These are phyloP conservation scores for Copromyces sp. DNA, from an alignment of 495 filamentous ascomycete genomes.

Conservation along the genomic window DNA sequence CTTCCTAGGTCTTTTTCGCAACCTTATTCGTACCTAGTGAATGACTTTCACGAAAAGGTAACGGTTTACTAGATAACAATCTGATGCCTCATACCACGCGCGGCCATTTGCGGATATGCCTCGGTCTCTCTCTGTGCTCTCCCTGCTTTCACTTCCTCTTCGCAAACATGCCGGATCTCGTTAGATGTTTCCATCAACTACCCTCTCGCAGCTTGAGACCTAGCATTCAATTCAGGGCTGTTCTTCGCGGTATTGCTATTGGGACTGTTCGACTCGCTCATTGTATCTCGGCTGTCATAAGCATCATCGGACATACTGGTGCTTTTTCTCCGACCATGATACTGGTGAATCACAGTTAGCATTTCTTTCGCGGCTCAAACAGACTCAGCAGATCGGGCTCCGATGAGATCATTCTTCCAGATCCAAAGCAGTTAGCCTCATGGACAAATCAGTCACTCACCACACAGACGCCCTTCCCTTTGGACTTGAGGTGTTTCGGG, in stretches of 20 bases:
- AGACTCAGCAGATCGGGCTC: not conserved
- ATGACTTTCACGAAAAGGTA: not conserved
- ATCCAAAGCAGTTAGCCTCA: not conserved
- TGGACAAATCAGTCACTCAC: constrained; percentile 6
- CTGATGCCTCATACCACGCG: not conserved
- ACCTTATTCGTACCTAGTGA: not conserved
- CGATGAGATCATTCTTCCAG: not conserved
- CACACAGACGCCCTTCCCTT: constrained; percentile 47
- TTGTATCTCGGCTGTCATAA: not conserved
- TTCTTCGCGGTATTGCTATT: not conserved
- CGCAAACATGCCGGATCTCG: not conserved
- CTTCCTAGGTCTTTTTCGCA: not conserved
- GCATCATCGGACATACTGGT: not conserved
- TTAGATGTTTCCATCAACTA: not conserved
- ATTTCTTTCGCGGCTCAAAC: not conserved
- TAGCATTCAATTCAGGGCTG: not conserved
- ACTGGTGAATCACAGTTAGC: not conserved
- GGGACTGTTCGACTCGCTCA: not conserved
- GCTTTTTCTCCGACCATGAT: not conserved
- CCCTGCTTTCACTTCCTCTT: not conserved
- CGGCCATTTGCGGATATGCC: not conserved
- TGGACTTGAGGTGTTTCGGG: constrained; percentile 41
- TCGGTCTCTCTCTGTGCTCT: not conserved
- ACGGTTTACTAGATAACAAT: not conserved
- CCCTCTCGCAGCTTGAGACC: not conserved